phyloP scores from a whole-genome alignment of 148 eudicot species.

The Camellia japonica region DNA sequence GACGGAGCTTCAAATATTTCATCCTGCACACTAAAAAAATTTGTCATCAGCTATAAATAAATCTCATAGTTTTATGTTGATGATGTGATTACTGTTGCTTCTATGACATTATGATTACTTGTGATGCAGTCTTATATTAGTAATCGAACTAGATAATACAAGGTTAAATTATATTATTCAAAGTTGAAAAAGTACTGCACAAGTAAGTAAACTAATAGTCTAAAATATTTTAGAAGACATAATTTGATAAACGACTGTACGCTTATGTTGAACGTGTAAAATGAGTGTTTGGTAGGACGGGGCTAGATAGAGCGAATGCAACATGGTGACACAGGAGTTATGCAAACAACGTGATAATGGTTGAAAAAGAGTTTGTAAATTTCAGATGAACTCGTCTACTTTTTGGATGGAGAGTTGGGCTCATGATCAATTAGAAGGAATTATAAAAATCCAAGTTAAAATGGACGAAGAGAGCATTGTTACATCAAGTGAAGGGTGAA shows the following conservation, averaged over 20 bases:
- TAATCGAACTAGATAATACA: too few relatives aligned
- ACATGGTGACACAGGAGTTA: neutral
- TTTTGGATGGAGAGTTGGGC: neutral
- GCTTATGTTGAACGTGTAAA: neutral
- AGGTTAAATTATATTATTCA: neutral
- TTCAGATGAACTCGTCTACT: neutral
- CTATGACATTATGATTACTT: too few relatives aligned
- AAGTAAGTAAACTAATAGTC: neutral
- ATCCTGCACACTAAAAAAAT: slow-evolving; percentile 41
- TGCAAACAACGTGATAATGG: neutral
- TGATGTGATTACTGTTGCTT: neutral
- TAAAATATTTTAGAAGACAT: neutral
- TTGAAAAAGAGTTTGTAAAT: neutral
- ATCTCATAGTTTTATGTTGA: neutral
- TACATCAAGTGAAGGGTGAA: neutral
- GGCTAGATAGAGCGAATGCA: neutral
- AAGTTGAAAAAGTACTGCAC: neutral
- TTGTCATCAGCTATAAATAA: neutral
- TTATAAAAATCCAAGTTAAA: neutral
- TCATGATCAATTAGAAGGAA: neutral
- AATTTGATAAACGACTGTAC: neutral
- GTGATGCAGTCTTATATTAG: neutral
- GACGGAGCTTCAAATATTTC: slow-evolving; percentile 36
- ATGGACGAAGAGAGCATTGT: neutral
- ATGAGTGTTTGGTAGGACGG: neutral